Base-by-base conservation (phyloP, 345 rosid species). In the Brassica juncea region DNA sequence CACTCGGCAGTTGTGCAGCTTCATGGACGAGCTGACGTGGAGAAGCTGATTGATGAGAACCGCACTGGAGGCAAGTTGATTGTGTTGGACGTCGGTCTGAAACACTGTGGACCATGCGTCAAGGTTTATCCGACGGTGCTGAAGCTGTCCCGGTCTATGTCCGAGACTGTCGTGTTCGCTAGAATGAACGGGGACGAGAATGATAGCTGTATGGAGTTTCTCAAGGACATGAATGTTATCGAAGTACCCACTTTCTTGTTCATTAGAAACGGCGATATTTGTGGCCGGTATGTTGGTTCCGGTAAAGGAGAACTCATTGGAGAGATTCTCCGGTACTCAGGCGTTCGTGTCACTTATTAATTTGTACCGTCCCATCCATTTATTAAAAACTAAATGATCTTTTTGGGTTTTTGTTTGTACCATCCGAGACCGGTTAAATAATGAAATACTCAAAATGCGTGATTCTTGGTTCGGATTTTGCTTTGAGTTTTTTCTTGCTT, bases 261-360 rank as follows among this genome's bases (percentile, higher is more conserved):
- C 83, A 92, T 94, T 44, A 85, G 94, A 74, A 86, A 88, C 7
- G 99, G 97, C 0, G 66, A 87, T 75, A 92, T 92, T 35, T 1
- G 86, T 59, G 97, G 97, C 19, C 86, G 97, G 82, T 89, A 92
- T 35, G 99, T 92, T 28, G 97, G 99, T 8, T 92, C 99, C 1
- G 97, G 99, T 10, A 94, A 88, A 84, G 99, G 99, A 19, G 99
- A 94, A 83, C 97, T 94, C 55, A 90, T 91, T 9, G 99, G 99
- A 2, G 97, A 94, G 78, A 90, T 92, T 72, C 90, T 94, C 16
- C 87, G 95, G 81, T 94, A 94, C 86, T 92, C 91, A 74, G 99
- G 97, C 0, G 95, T 94, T 74, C 91, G 95, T 55, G 95, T 94
- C 2, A 92, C 99, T 12, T 86, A 84, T 2, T 63, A 34, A 65